Evolutionary conservation across 2,329 filamentous ascomycete genomes (phyloP).

Genomic region (Arthrobotrys entomopaga): DNA sequence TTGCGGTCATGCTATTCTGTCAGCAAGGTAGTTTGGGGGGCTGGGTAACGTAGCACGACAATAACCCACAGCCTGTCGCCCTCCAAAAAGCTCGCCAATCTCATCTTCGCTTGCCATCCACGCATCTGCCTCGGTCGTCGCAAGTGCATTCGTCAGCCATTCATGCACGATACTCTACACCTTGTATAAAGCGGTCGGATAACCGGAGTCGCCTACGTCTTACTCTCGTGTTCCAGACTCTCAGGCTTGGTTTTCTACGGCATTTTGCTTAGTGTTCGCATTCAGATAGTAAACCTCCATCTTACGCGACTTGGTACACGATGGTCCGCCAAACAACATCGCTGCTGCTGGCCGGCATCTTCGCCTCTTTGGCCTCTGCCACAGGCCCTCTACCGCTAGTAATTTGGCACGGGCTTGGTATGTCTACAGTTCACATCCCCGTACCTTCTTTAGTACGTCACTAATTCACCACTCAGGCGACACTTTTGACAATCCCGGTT

Average conservation of each 20-base stretch:
- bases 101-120: constrained; percentile 28
- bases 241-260: constrained; percentile 7
- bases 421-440: constrained; percentile 34
- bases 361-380: constrained; percentile 27
- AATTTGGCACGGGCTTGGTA: constrained; percentile 88
- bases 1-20: background rate
- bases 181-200: constrained; percentile 18
- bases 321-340: constrained; percentile 32
- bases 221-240: background rate
- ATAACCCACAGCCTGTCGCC: background rate
- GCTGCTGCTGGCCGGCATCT: constrained; percentile 27
- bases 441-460: constrained; percentile 16
- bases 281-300: background rate
- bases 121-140: constrained; percentile 42
- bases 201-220: constrained; percentile 17
- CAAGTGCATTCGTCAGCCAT: constrained; percentile 52
- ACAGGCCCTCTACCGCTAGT: constrained; percentile 80
- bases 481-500: constrained; percentile 78
- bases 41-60: background rate
- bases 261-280: constrained; percentile 17
- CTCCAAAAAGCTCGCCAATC: constrained; percentile 37
- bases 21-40: background rate
- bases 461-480: constrained; percentile 71
- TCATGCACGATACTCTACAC: constrained; percentile 13
- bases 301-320: constrained; percentile 27